These are phyloP conservation scores for Colletotrichum cordylinicola DNA, from an alignment of 2,329 filamentous ascomycete genomes.

Conservation along the genomic window DNA sequence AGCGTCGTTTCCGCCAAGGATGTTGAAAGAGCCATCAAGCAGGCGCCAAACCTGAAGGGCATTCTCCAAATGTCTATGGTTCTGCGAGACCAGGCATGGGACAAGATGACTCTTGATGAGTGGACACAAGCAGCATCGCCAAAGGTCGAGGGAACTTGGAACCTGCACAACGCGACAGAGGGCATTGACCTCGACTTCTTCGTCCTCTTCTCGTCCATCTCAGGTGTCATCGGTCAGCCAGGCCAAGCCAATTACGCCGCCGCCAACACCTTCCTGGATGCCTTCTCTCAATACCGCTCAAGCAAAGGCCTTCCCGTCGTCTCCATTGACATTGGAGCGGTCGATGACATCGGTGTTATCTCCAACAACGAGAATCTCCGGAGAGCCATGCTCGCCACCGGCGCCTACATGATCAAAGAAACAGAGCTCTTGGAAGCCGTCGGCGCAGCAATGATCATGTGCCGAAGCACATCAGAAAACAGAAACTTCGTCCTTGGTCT, in stretches of 20 bases:
- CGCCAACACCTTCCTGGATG: conserved; percentile 45
- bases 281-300: conserved; percentile 40
- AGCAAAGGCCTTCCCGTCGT: conserved; percentile 39
- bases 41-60: conserved; percentile 36
- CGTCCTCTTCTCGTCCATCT: conserved; percentile 37
- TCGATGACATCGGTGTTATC: conserved; percentile 43
- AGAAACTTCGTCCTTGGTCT: conserved; percentile 21
- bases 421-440: conserved; percentile 17
- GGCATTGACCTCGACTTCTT: conserved; percentile 40
- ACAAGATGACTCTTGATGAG: conserved; percentile 40
- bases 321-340: conserved; percentile 41
- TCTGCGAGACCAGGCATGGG: conserved; percentile 25
- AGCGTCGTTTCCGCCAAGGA: conserved; percentile 32
- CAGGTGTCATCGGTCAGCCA: conserved; percentile 35
- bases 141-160: conserved; percentile 48
- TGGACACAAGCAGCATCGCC: conserved; percentile 39
- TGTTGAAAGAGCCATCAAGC: conserved; percentile 28
- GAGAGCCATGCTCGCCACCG: background rate
- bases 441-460: background rate
- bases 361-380: conserved; percentile 20
- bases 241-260: conserved; percentile 45
- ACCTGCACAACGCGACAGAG: conserved; percentile 37
- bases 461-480: background rate
- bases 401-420: conserved; percentile 19
- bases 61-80: conserved; percentile 47